phyloP scores from a whole-genome alignment of 2,329 filamentous ascomycete species.

The Colletotrichum tabaci region DNA sequence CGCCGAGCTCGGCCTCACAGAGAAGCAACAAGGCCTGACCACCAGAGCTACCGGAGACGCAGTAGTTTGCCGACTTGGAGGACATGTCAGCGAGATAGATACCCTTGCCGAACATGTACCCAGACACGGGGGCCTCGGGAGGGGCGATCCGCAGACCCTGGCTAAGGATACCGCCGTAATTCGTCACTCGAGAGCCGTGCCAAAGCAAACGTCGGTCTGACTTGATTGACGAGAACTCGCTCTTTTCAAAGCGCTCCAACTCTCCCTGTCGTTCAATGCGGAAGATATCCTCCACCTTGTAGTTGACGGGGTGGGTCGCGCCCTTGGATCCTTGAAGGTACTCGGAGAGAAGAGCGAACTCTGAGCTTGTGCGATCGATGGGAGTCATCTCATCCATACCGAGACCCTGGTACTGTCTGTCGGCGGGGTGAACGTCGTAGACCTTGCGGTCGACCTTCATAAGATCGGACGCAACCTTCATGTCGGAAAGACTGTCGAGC shows the following conservation, averaged over 20 bases:
- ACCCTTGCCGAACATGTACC: conserved; percentile 93
- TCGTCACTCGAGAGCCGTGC: conserved; percentile 88
- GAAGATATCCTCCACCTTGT: conserved; percentile 82
- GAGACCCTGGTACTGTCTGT: conserved; percentile 80
- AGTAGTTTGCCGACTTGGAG: conserved; percentile 87
- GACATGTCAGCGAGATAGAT: conserved; percentile 91
- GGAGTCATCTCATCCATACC: conserved; percentile 83
- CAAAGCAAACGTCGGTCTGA: conserved; percentile 84
- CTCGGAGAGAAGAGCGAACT: conserved; percentile 75
- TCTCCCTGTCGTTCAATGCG: conserved; percentile 85
- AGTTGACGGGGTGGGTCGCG: conserved; percentile 73
- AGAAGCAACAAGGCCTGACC: conserved; percentile 82
- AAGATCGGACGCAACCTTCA: conserved; percentile 85
- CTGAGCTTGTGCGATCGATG: conserved; percentile 69
- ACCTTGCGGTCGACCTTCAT: conserved; percentile 74
- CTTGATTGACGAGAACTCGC: conserved; percentile 65
- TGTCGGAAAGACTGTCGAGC: conserved; percentile 85
- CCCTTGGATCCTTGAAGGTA: conserved; percentile 81
- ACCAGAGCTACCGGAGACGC: conserved; percentile 72
- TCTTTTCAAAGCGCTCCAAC: conserved; percentile 75
- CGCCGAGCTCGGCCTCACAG: conserved; percentile 83
- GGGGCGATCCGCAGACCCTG: conserved; percentile 93
- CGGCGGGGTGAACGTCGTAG: conserved; percentile 73
- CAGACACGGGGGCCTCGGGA: conserved; percentile 82
- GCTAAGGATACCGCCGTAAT: conserved; percentile 88